A percentile compares a stretch with the other conserved stretches of the same genome.
These are phyloP conservation scores for Blattamonas nauphoetae DNA, from an alignment of 78 protist genomes.

Conservation along the genomic window DNA sequence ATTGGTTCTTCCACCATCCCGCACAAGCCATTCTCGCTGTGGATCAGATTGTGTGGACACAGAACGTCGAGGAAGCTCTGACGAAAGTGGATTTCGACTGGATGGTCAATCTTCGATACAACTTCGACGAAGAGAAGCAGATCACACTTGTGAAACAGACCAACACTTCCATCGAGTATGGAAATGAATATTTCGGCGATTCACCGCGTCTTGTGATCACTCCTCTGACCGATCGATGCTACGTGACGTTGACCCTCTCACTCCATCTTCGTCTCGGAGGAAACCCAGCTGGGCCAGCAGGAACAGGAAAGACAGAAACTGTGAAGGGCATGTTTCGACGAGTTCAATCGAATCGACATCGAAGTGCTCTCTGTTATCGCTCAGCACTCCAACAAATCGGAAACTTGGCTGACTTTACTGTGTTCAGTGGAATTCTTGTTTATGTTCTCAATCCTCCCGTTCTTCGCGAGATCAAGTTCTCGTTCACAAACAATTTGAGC, in stretches of 20 bases:
- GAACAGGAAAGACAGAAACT: slow-evolving; percentile 50
- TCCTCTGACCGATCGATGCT: slow-evolving; percentile 71
- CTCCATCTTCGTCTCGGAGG: slow-evolving; percentile 40
- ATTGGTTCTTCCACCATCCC: slow-evolving; percentile 12
- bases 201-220: too few species aligned
- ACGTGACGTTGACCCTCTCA: slow-evolving; percentile 50
- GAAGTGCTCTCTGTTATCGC: slow-evolving; percentile 73
- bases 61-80: background rate
- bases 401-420: too few species aligned
- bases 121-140: too few species aligned
- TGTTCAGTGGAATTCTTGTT: too few species aligned
- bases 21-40: slow-evolving; percentile 31
- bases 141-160: too few species aligned
- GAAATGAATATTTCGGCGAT: too few species aligned
- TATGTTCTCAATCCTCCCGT: too few species aligned
- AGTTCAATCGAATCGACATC: too few species aligned
- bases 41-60: slow-evolving; percentile 22
- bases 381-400: too few species aligned
- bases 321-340: slow-evolving; percentile 82
- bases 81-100: slow-evolving; percentile 35
- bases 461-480: too few species aligned
- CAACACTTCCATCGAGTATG: too few species aligned
- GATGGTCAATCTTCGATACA: slow-evolving; percentile 47
- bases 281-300: slow-evolving; percentile 64
- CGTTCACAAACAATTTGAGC: too few species aligned